A percentile compares a stretch with the other conserved stretches of the same genome.
phyloP scores from a whole-genome alignment of 306 rosid genomes.

The Canavalia ensiformis region DNA sequence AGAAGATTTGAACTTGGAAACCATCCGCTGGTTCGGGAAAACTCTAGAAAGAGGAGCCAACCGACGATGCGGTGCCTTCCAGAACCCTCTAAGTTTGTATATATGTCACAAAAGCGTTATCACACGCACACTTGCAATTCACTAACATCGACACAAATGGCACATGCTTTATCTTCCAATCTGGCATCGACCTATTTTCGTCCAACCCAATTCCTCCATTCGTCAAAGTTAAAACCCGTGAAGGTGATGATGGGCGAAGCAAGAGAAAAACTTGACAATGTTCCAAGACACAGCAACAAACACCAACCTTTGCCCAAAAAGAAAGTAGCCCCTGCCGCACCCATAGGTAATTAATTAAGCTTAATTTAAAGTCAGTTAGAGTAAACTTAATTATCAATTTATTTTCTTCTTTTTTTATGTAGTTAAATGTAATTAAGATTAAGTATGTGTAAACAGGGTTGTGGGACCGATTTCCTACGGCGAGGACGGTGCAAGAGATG shows the following conservation, averaged over 20 bases:
- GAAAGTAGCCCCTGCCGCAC: constrained; percentile 55
- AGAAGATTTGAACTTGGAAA: too few species aligned
- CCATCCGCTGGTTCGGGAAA: constrained; percentile 42
- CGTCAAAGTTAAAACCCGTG: constrained; percentile 43
- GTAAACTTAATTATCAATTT: too few species aligned
- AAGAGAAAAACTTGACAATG: constrained; percentile 65
- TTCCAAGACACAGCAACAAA: constrained; percentile 54
- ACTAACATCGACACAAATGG: constrained; percentile 25
- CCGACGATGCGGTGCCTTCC: constrained; percentile 35
- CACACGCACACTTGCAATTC: too few species aligned
- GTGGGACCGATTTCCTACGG: constrained; percentile 86
- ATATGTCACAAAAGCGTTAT: neutral
- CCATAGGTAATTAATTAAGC: constrained; percentile 55
- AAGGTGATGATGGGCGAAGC: constrained; percentile 61
- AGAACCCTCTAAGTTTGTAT: constrained; percentile 38
- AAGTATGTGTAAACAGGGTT: constrained; percentile 55
- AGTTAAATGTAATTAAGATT: too few species aligned
- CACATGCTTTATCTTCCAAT: constrained; percentile 47
- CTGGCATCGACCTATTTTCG: neutral
- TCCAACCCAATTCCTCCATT: neutral
- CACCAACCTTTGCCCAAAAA: constrained; percentile 54
- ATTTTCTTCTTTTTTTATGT: too few species aligned
- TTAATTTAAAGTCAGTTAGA: too few species aligned
- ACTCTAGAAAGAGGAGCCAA: constrained; percentile 39
- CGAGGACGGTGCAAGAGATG: constrained; percentile 83